Conservation (phyloP, 768 basidiomycete genomes). For the Artomyces pyxidatus region DNA sequence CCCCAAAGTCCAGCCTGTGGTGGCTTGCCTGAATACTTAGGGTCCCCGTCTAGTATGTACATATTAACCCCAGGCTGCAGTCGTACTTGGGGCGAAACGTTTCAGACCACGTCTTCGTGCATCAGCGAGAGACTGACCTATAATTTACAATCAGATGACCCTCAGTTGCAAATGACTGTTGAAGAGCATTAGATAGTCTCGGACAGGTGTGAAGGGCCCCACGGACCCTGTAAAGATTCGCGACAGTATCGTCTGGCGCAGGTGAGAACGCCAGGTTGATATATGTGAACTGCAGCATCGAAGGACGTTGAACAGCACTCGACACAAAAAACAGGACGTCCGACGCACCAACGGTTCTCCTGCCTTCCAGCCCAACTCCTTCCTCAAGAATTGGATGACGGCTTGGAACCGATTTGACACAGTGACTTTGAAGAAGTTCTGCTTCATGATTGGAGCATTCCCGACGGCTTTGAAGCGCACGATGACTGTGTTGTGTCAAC, state of each 20-base stretch:
- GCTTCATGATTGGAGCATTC: constrained; percentile 97
- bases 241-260: constrained; percentile 68
- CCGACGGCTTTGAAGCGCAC: constrained; percentile 97
- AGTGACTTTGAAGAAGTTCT: constrained; percentile 97
- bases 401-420: constrained; percentile 91
- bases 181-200: neutral
- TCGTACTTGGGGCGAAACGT: constrained; percentile 32
- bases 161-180: constrained; percentile 51
- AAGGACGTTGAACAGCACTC: neutral
- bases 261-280: constrained; percentile 75
- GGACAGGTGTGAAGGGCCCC: neutral
- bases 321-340: neutral
- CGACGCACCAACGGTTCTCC: constrained; percentile 76
- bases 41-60: no score
- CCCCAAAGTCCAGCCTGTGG: no score
- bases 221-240: constrained; percentile 58
- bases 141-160: constrained; percentile 64
- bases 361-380: constrained; percentile 80
- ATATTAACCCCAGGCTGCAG: constrained; percentile 46
- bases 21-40: no score
- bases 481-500: constrained; percentile 67
- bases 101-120: neutral
- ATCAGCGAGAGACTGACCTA: constrained; percentile 29
- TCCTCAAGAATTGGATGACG: constrained; percentile 87
- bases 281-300: constrained; percentile 70